Evolutionary conservation across 371 early-diverging fungal genomes (phyloP).

Genomic region (Saksenaea vasiformis): DNA sequence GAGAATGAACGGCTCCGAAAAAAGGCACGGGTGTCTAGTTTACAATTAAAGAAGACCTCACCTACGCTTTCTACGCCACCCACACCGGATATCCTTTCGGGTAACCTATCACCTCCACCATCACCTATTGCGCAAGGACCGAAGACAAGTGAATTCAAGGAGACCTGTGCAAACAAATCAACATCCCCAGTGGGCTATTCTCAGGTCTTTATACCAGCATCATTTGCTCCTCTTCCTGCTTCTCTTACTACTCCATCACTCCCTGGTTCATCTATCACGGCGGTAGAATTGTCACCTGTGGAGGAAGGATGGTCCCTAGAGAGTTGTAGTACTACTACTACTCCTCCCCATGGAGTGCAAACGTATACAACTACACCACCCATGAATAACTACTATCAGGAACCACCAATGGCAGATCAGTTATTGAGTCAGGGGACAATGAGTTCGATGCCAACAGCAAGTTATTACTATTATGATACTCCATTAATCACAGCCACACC

Average conservation of each 20-base stretch:
- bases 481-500: not conserved
- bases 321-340: not conserved
- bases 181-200: not conserved
- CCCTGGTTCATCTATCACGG: not conserved
- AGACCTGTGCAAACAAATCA: not conserved
- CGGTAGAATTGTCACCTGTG: not conserved
- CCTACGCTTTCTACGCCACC: not conserved
- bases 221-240: not conserved
- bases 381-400: not conserved
- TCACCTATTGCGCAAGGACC: not conserved
- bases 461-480: not conserved
- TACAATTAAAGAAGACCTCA: not conserved
- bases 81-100: not conserved
- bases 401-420: not conserved
- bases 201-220: not conserved
- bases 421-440: not conserved
- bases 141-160: not conserved
- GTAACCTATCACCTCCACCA: not conserved
- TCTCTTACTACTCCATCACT: not conserved
- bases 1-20: not conserved
- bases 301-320: not conserved
- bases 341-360: not conserved
- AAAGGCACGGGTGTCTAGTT: not conserved
- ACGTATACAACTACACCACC: not conserved
- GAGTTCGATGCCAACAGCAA: not conserved